phyloP scores from a whole-genome alignment of 331 rosid genomes.

The Malus hybrid region DNA sequence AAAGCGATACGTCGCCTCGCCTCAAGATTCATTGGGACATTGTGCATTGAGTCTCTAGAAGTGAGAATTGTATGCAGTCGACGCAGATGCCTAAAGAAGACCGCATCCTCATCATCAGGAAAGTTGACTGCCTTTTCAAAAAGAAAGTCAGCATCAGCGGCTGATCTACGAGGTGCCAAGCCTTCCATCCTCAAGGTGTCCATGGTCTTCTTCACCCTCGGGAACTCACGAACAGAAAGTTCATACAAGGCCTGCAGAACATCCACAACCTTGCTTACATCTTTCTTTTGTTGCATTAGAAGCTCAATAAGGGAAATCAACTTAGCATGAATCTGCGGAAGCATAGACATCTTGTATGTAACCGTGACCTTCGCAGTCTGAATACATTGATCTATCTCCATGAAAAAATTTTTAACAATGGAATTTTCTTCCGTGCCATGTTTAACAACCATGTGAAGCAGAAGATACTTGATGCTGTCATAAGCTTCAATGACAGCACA shows the following conservation, averaged over 20 bases:
- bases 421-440: conserved; percentile 41
- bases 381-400: conserved; percentile 40
- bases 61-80: conserved; percentile 78
- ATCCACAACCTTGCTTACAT: conserved; percentile 44
- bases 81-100: conserved; percentile 53
- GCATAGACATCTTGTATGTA: conserved; percentile 40
- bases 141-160: conserved; percentile 47
- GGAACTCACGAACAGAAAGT: conserved; percentile 59
- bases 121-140: conserved; percentile 64
- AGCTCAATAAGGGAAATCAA: conserved; percentile 57
- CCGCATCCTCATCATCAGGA: conserved; percentile 54
- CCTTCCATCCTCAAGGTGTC: conserved; percentile 48
- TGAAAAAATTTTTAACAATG: conserved; percentile 47
- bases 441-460: conserved; percentile 41
- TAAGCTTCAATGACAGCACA: conserved; percentile 90
- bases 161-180: conserved; percentile 36
- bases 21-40: conserved; percentile 74
- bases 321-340: conserved; percentile 57
- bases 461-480: conserved; percentile 53
- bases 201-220: conserved; percentile 42
- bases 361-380: conserved; percentile 29
- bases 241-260: conserved; percentile 83
- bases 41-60: conserved; percentile 78
- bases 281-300: conserved; percentile 38
- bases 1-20: conserved; percentile 83